These are phyloP conservation scores for Aspergillus ruber DNA, from an alignment of 2,329 filamentous ascomycete species.

Conservation along the genomic window DNA sequence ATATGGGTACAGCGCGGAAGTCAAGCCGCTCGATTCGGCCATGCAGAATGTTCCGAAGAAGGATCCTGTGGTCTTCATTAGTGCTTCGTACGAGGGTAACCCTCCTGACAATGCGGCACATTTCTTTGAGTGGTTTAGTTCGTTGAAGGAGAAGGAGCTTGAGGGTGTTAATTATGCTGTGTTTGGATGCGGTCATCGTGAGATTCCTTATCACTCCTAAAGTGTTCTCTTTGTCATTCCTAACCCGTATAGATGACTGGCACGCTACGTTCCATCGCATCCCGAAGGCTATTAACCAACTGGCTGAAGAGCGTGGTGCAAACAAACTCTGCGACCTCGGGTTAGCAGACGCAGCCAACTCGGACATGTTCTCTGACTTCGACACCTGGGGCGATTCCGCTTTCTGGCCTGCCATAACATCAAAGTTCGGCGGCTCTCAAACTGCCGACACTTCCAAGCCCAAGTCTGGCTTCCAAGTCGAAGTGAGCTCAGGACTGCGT, in stretches of 20 bases:
- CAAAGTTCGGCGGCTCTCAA: constrained; percentile 25
- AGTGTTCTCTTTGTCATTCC: no score
- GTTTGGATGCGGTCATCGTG: constrained; percentile 60
- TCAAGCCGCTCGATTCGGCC: constrained; percentile 57
- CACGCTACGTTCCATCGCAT: constrained; percentile 59
- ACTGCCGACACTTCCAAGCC: constrained; percentile 26
- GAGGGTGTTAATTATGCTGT: constrained; percentile 58
- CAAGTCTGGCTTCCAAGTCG: constrained; percentile 34
- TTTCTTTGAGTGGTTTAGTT: constrained; percentile 62
- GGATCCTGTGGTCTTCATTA: constrained; percentile 60
- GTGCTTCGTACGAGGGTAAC: constrained; percentile 67
- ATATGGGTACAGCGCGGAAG: constrained; percentile 54
- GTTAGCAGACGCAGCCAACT: constrained; percentile 53
- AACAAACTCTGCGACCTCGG: constrained; percentile 46
- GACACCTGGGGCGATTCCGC: constrained; percentile 60
- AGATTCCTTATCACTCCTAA: constrained; percentile 5
- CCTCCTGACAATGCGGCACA: constrained; percentile 65
- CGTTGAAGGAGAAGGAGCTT: constrained; percentile 45
- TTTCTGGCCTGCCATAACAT: constrained; percentile 48
- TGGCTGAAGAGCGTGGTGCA: constrained; percentile 48
- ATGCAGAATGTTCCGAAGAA: constrained; percentile 54
- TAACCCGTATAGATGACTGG: constrained; percentile 40
- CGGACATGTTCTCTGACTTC: constrained; percentile 63
- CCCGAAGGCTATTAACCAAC: constrained; percentile 56
- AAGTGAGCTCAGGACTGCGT: constrained; percentile 48